These are phyloP conservation scores for Fonsecaea multimorphosa DNA, from an alignment of 2,329 filamentous ascomycete species.

Conservation along the genomic window DNA sequence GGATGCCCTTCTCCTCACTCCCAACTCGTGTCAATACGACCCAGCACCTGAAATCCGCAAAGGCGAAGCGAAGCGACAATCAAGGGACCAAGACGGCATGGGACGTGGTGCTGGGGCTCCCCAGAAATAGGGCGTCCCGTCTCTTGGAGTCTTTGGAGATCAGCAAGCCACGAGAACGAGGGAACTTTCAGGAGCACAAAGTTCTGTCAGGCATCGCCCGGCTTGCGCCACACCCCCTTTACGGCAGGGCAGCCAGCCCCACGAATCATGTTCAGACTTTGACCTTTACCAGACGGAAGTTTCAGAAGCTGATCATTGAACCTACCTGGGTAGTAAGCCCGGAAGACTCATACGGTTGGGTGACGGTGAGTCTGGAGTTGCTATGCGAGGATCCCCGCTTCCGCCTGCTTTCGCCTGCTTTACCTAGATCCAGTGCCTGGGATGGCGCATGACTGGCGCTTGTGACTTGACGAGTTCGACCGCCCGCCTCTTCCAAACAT, in stretches of 20 bases:
- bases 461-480: constrained; percentile 30
- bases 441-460: constrained; percentile 29
- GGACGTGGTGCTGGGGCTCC: not conserved
- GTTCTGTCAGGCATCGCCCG: constrained; percentile 12
- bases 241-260: not conserved
- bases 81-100: not conserved
- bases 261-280: constrained; percentile 17
- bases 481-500: constrained; percentile 13
- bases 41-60: not conserved
- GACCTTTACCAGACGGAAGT: not conserved
- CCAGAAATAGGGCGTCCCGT: constrained; percentile 12
- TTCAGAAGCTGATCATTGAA: not conserved
- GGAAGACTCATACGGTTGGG: not conserved
- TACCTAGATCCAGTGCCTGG: constrained; percentile 10
- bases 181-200: constrained; percentile 18
- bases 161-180: constrained; percentile 3
- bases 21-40: not conserved
- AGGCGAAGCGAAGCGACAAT: not conserved
- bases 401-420: constrained; percentile 5
- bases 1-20: not conserved
- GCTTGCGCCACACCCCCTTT: constrained; percentile 16
- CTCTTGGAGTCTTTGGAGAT: constrained; percentile 1
- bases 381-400: constrained; percentile 1
- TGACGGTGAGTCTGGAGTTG: not conserved
- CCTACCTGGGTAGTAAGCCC: not conserved